phyloP scores from a whole-genome alignment of 2,329 filamentous ascomycete genomes.

The Ramularia endophylla region DNA sequence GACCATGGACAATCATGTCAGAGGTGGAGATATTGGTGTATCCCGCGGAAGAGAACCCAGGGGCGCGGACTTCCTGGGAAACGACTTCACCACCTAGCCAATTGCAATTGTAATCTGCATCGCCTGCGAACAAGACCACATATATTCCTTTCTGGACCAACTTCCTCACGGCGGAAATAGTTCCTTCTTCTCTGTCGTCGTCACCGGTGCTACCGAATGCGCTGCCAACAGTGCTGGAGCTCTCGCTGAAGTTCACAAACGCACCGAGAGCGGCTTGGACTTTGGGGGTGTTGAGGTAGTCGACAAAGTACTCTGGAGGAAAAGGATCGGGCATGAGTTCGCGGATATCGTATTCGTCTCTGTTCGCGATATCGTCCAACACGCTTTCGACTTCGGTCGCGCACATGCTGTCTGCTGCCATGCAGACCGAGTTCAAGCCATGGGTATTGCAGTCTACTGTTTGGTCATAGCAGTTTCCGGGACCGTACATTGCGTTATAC shows the following conservation, averaged over 20 bases:
- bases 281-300: slow-evolving; percentile 53
- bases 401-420: slow-evolving; percentile 52
- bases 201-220: slow-evolving; percentile 47
- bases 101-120: slow-evolving; percentile 46
- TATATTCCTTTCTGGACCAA: slow-evolving; percentile 37
- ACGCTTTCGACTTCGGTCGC: slow-evolving; percentile 46
- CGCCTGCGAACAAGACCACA: slow-evolving; percentile 41
- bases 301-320: slow-evolving; percentile 48
- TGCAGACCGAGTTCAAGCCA: slow-evolving; percentile 48
- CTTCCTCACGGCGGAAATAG: slow-evolving; percentile 36
- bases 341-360: slow-evolving; percentile 57
- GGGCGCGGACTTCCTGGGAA: slow-evolving; percentile 34
- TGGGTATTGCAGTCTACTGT: slow-evolving; percentile 50
- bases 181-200: slow-evolving; percentile 41
- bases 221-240: slow-evolving; percentile 37
- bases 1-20: slow-evolving; percentile 44
- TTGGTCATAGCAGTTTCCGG: slow-evolving; percentile 55
- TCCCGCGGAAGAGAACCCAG: slow-evolving; percentile 40
- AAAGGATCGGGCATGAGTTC: slow-evolving; percentile 53
- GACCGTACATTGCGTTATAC: slow-evolving; percentile 56
- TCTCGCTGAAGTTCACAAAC: slow-evolving; percentile 51
- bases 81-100: slow-evolving; percentile 41
- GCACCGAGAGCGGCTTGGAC: slow-evolving; percentile 56
- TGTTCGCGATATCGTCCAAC: slow-evolving; percentile 46
- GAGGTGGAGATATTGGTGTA: slow-evolving; percentile 43